phyloP scores from a whole-genome alignment of 352 stramenopile genomes.

The Globisporangium ultimum region DNA sequence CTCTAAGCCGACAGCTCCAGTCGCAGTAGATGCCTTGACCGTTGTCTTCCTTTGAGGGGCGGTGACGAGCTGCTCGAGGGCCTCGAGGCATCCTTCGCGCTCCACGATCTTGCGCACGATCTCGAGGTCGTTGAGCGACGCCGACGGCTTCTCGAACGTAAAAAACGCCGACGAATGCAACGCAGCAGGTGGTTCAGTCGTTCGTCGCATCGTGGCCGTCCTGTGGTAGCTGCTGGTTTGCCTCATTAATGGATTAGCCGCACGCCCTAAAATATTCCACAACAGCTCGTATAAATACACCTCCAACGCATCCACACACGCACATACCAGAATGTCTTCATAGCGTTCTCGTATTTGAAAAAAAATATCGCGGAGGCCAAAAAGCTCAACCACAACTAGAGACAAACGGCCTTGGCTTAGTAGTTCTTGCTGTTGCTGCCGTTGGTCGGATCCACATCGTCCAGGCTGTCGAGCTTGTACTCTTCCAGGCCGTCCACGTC shows the following conservation, averaged over 20 bases:
- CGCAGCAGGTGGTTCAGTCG: neutral
- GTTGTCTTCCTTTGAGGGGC: neutral
- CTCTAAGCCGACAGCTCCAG: neutral
- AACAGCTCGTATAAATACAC: no score
- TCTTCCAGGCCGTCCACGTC: slow-evolving; percentile 23
- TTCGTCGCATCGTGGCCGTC: slow-evolving; percentile 3
- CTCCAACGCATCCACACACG: no score
- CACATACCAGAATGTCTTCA: no score
- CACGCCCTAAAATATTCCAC: no score
- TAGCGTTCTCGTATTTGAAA: neutral
- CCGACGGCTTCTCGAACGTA: slow-evolving; percentile 32
- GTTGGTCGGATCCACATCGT: slow-evolving; percentile 21
- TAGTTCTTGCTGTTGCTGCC: slow-evolving; percentile 13
- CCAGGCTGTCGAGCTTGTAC: slow-evolving; percentile 68
- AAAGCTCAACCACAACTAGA: no score
- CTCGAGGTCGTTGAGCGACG: slow-evolving; percentile 47
- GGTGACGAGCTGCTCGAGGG: slow-evolving; percentile 55
- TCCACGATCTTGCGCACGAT: slow-evolving; percentile 80
- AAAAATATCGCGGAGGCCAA: no score
- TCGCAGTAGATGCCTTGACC: neutral
- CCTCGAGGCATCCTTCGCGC: slow-evolving; percentile 76
- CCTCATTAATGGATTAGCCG: no score
- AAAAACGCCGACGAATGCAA: slow-evolving; percentile 18
- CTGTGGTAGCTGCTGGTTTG: neutral
- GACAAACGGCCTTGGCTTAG: neutral